A percentile compares a stretch with the other conserved stretches of the same genome.
phyloP scores from a whole-genome alignment of 257 asterid species.

The Salvia splendens region DNA sequence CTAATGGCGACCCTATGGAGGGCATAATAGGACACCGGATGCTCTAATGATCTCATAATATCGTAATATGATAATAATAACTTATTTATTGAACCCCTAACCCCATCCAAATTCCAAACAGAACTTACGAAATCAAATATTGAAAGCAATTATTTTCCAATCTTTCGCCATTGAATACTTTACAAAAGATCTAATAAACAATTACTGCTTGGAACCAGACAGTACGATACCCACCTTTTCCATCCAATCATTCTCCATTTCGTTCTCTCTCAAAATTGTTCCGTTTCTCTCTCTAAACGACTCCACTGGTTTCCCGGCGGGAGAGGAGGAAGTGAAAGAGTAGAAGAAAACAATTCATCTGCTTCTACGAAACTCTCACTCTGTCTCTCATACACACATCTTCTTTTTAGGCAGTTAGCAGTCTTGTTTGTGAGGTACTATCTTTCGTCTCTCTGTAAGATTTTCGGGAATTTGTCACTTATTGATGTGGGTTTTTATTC shows the following conservation, averaged over 20 bases:
- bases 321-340: conserved; percentile 79
- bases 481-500: conserved; percentile 50
- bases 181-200: conserved; percentile 29
- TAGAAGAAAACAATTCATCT: conserved; percentile 79
- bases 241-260: conserved; percentile 69
- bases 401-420: conserved; percentile 43
- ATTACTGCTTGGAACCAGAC: conserved; percentile 30
- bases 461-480: conserved; percentile 21
- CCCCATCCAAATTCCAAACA: too few relatives aligned
- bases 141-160: too few relatives aligned
- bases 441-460: conserved; percentile 27
- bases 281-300: conserved; percentile 35
- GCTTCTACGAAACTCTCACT: conserved; percentile 71
- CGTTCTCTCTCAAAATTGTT: conserved; percentile 11
- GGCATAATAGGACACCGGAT: too few relatives aligned
- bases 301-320: conserved; percentile 60
- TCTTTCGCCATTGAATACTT: conserved; percentile 21
- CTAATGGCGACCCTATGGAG: too few relatives aligned
- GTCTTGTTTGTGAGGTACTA: conserved; percentile 50
- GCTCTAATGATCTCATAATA: too few relatives aligned
- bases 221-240: conserved; percentile 35
- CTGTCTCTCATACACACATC: conserved; percentile 24
- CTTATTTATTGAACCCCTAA: too few relatives aligned
- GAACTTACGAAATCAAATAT: too few relatives aligned
- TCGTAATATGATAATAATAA: too few relatives aligned